Conservation (phyloP, 148 eudicot genomes). For the Heliamphora exappendiculata region DNA sequence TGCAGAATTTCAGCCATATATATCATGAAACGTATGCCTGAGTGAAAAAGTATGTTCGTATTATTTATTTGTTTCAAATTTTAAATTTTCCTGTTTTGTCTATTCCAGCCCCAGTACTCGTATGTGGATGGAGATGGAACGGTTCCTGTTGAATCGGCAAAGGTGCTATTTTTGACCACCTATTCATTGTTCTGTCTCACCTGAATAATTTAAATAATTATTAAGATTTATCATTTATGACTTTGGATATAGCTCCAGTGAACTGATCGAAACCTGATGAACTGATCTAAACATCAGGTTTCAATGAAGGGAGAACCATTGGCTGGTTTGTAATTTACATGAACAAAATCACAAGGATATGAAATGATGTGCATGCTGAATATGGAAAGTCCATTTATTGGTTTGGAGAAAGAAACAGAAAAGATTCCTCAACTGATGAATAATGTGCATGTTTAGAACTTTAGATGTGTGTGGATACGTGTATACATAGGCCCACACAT, state of each 20-base stretch:
- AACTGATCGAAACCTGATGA: too few relatives aligned
- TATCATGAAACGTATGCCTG: not conserved
- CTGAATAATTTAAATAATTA: too few relatives aligned
- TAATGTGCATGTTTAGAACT: too few relatives aligned
- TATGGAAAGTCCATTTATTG: not conserved
- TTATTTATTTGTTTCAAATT: not conserved
- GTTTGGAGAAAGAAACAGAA: not conserved
- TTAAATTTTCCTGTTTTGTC: not conserved
- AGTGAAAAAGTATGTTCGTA: not conserved
- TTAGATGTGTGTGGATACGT: too few relatives aligned
- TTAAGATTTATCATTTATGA: not conserved
- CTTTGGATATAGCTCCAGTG: not conserved
- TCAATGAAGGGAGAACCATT: not conserved
- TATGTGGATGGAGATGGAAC: slow-evolving; percentile 90
- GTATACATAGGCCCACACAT: too few relatives aligned
- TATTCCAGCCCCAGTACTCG: slow-evolving; percentile 65
- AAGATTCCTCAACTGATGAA: not conserved
- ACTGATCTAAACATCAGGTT: not conserved
- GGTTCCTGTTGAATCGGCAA: slow-evolving; percentile 81
- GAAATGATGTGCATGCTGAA: not conserved
- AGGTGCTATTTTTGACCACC: slow-evolving; percentile 30
- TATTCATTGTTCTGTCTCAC: not conserved
- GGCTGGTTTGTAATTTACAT: not conserved
- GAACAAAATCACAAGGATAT: not conserved
- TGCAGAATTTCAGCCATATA: not conserved